These are phyloP conservation scores for Rheum nobile DNA, from an alignment of 148 eudicot genomes.

Conservation along the genomic window DNA sequence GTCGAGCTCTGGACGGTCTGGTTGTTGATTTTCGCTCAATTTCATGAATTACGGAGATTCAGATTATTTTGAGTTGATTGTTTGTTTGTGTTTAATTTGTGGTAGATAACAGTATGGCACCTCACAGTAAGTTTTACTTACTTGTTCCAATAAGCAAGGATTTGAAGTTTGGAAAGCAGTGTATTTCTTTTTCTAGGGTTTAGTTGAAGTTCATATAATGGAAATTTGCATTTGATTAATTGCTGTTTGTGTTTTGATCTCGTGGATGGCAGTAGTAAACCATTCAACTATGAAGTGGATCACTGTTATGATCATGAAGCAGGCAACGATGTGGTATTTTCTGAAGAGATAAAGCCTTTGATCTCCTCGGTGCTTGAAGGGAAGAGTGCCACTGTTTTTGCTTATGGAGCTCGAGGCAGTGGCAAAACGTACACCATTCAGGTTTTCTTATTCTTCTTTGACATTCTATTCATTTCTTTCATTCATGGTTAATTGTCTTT, in stretches of 20 bases:
- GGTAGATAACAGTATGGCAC: not conserved
- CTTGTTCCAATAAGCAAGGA: not conserved
- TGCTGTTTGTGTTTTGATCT: slow-evolving; percentile 1
- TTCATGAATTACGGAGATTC: not conserved
- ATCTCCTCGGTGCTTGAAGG: slow-evolving; percentile 50
- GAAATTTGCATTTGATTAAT: not conserved
- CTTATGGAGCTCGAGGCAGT: slow-evolving; percentile 74
- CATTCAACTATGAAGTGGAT: slow-evolving; percentile 43
- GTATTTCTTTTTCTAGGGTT: not conserved
- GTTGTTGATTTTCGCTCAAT: not conserved
- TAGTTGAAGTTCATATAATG: not conserved
- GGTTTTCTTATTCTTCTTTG: slow-evolving; percentile 21
- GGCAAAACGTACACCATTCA: slow-evolving; percentile 79
- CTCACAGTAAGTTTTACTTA: not conserved
- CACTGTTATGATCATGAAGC: slow-evolving; percentile 56
- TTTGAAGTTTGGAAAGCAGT: not conserved
- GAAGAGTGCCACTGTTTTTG: slow-evolving; percentile 46
- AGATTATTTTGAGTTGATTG: not conserved
- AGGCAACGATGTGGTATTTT: slow-evolving; percentile 29
- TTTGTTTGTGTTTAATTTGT: not conserved
- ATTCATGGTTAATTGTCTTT: not conserved
- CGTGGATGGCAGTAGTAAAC: not conserved
- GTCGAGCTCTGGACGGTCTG: too few relatives aligned
- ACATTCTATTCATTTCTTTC: not conserved
- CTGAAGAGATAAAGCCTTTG: slow-evolving; percentile 50